Percentiles rank a stretch among this genome's conserved stretches.
phyloP scores from a whole-genome alignment of 345 rosid genomes.

The Eucalyptus camaldulensis region DNA sequence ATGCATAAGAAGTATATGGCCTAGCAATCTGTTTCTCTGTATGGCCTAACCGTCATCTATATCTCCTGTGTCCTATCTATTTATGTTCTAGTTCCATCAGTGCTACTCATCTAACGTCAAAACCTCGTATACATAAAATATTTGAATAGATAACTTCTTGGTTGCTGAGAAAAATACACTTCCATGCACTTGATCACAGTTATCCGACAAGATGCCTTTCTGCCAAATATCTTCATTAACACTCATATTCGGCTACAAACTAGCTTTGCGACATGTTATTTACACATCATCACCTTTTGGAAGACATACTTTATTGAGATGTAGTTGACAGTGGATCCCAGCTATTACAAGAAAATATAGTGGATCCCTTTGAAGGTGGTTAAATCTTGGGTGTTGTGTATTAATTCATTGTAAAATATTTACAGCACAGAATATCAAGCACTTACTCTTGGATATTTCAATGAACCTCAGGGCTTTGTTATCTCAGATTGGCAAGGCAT shows the following conservation, averaged over 20 bases:
- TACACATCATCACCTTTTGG: neutral
- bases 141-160: neutral
- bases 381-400: neutral
- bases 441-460: neutral
- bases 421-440: neutral
- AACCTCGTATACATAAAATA: neutral
- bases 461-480: slow-evolving; percentile 55
- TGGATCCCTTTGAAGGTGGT: neutral
- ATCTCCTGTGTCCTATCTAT: neutral
- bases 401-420: neutral
- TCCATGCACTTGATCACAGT: neutral
- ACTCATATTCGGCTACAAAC: neutral
- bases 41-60: neutral
- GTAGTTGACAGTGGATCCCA: neutral
- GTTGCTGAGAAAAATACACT: neutral
- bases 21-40: neutral
- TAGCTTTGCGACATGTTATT: neutral
- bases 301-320: neutral
- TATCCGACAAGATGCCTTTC: neutral
- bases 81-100: neutral
- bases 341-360: neutral
- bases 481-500: slow-evolving; percentile 96
- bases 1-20: neutral
- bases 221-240: neutral
- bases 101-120: neutral